phyloP scores from a whole-genome alignment of 148 eudicot genomes.

The Persicaria maculosa region DNA sequence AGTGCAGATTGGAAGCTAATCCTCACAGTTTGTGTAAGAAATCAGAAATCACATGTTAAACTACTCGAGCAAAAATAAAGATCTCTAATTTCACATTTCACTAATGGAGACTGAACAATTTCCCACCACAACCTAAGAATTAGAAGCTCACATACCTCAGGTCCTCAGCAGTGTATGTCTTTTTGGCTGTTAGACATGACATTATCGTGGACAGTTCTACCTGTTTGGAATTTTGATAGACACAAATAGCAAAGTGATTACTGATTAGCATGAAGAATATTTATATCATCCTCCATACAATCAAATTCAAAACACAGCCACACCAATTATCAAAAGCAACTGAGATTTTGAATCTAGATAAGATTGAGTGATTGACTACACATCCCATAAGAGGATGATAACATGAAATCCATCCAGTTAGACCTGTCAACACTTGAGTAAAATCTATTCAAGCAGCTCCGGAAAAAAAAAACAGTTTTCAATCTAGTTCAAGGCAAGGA shows the following conservation, averaged over 20 bases:
- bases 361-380: too few species aligned
- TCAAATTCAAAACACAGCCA: not conserved
- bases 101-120: not conserved
- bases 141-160: not conserved
- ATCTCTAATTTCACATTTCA: not conserved
- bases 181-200: not conserved
- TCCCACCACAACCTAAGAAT: not conserved
- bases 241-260: not conserved
- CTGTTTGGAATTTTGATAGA: not conserved
- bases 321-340: not conserved
- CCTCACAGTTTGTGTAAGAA: conserved; percentile 22
- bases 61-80: not conserved
- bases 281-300: not conserved
- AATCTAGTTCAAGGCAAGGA: too few species aligned
- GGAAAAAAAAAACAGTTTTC: too few species aligned
- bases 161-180: not conserved
- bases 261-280: not conserved
- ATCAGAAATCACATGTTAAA: not conserved
- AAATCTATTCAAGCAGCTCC: too few species aligned
- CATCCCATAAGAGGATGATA: too few species aligned
- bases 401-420: too few species aligned
- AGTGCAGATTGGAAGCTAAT: conserved; percentile 4
- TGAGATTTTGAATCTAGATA: too few species aligned
- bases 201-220: not conserved
- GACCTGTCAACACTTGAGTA: too few species aligned